Base-by-base conservation (phyloP, 148 eudicot species). In the Vaccinium myrtillus region DNA sequence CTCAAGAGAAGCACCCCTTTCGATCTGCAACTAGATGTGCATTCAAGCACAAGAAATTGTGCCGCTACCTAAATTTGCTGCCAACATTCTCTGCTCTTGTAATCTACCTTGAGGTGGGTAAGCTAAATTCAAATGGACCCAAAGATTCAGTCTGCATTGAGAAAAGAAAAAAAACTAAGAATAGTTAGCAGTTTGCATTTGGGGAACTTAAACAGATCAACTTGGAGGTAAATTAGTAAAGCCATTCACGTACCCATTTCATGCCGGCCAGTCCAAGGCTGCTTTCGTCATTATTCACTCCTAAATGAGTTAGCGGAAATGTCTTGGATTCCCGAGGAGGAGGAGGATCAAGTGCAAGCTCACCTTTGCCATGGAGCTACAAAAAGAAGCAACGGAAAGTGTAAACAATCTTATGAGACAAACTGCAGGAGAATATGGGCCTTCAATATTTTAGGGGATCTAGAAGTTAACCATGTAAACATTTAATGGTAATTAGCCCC, bases 41-140 rank as follows among this genome's bases (percentile, higher is more conserved):
- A 73, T 80, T 74, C 15, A n/a, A 43, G 43, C 56, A 39, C 83
- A 30, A 8, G 65, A 18, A 79, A 25, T 11, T 10, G 27, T 58
- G 46, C 82, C 39, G 85, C 83, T 87, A 91, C 83, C 86, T 67
- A 76, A 89, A 51, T 77, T 79, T 86, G 32, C 92, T 82, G 85
- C 88, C 78, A 84, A 85, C n/a, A 80, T 79, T 80, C 82, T 87
- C 93, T 19, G 85, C 89, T 65, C 89, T 86, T 69, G 83, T 85
- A 25, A 82, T 81, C 79, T 87, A 89, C 25, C 82, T 77, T 0
- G 90, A 67, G 9, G 19, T 23, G 75, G 88, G 79, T 81, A 86
- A 55, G 63, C 88, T 87, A 83, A 88, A 86, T 91, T 93, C 94
- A 80, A 91, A 92, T 6, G 96, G 91, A 58, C 94, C 94, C 85